Evolutionary conservation across 306 rosid species (phyloP), one percentile per base, ranked within the genome.

Genomic region (Senna siamea): DNA sequence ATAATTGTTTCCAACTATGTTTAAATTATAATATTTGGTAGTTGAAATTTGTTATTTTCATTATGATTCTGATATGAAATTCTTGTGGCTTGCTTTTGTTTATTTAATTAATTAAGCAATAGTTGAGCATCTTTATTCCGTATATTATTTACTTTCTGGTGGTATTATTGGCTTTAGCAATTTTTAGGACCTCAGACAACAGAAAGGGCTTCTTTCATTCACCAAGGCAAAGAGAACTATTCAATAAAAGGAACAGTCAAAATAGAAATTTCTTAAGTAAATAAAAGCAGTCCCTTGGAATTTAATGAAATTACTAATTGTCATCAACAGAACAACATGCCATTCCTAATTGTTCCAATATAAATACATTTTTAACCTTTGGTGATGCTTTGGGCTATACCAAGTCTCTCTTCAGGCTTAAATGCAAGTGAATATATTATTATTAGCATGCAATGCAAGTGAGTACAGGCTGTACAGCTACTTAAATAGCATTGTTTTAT

Each of bases 401-500:
- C 20, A 48, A 59, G 22, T 10, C 61, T 73, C 22, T 68, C 32
- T 6, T 34, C n/a, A 26, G 50, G 65, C 63, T 60, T 73, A 35
- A 69, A 69, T 26, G 37, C n/a, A 0, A 53, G 60, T 56, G 69
- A 58, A n/a, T 52, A 60, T n/a, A n/a, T n/a, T n/a, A n/a, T n/a
- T n/a, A 50, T 47, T 6, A 18, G 13, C 58, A 34, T 23, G 64
- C 75, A 79, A 59, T 66, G 66, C 76, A 70, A 53, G 41, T 9
- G 15, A 59, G 66, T n/a, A n/a, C n/a, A n/a, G n/a, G n/a, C n/a
- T n/a, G n/a, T 35, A 55, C 53, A 48, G 17, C 48, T 41, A 57
- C 63, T 66, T 74, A 57, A 80, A 62, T 23, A 7, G 54, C 46
- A 28, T 50, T 66, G 76, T 74, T 79, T 81, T 66, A 13, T 76